These are phyloP conservation scores for Salinomyces thailandicus DNA, from an alignment of 2,329 filamentous ascomycete genomes.

Conservation along the genomic window DNA sequence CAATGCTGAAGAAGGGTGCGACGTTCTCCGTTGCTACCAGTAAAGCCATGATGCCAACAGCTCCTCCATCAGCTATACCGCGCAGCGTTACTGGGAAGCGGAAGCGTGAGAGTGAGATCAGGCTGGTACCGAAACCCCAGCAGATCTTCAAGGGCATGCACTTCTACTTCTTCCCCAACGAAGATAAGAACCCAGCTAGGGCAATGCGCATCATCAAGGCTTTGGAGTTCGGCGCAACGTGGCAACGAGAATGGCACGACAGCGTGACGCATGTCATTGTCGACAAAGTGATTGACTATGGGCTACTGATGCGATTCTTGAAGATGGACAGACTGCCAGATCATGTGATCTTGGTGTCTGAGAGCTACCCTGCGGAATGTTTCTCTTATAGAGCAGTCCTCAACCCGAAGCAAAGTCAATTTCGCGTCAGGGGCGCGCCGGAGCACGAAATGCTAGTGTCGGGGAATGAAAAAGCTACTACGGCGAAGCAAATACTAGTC, in stretches of 20 bases:
- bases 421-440: conserved; percentile 35
- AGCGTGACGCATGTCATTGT: conserved; percentile 69
- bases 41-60: background rate
- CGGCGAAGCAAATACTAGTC: conserved; percentile 1
- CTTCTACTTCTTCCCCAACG: conserved; percentile 65
- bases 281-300: conserved; percentile 56
- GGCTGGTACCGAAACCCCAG: conserved; percentile 15
- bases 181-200: conserved; percentile 58
- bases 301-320: conserved; percentile 51
- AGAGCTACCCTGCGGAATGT: conserved; percentile 36
- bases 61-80: conserved; percentile 7
- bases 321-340: conserved; percentile 38
- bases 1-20: conserved; percentile 4
- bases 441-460: background rate
- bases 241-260: conserved; percentile 48
- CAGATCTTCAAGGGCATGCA: conserved; percentile 22
- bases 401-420: conserved; percentile 49
- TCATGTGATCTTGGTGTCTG: conserved; percentile 41
- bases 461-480: background rate
- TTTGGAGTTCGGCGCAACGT: conserved; percentile 62
- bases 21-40: conserved; percentile 5
- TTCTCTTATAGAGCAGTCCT: conserved; percentile 30
- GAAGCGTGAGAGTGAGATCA: conserved; percentile 18
- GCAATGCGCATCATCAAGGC: conserved; percentile 64
- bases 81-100: conserved; percentile 16